Evolutionary conservation across 2,329 filamentous ascomycete genomes (phyloP).

Genomic region (Calonectria ilicicola): DNA sequence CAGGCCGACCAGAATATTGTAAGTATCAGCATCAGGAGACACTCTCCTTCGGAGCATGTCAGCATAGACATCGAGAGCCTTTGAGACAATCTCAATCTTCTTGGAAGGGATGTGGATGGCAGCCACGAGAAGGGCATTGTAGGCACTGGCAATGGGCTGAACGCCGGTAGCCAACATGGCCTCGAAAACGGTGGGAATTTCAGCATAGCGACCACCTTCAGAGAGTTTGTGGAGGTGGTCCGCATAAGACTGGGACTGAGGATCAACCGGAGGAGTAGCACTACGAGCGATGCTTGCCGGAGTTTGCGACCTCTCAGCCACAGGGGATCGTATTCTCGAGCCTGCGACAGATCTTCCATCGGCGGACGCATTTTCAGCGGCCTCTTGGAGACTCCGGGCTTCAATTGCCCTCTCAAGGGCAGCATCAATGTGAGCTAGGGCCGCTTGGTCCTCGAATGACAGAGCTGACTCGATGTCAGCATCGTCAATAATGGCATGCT

Average conservation of each 20-base stretch:
- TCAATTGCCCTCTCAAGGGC: constrained; percentile 84
- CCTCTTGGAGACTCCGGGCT: constrained; percentile 59
- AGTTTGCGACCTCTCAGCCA: constrained; percentile 54
- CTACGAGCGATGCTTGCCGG: constrained; percentile 64
- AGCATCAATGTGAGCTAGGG: constrained; percentile 85
- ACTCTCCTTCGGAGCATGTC: constrained; percentile 94
- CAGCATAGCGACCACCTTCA: constrained; percentile 78
- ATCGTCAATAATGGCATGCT: constrained; percentile 49
- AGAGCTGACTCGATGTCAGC: constrained; percentile 53
- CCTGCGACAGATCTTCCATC: constrained; percentile 54
- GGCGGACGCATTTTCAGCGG: constrained; percentile 55
- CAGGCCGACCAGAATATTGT: constrained; percentile 86
- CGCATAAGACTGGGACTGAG: constrained; percentile 78
- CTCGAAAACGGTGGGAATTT: constrained; percentile 93
- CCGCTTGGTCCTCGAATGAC: constrained; percentile 65
- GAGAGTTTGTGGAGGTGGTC: constrained; percentile 83
- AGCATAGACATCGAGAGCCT: constrained; percentile 93
- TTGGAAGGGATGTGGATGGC: constrained; percentile 85
- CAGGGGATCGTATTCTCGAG: constrained; percentile 56
- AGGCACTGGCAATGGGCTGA: constrained; percentile 84
- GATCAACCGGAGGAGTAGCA: constrained; percentile 71
- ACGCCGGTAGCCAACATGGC: constrained; percentile 86
- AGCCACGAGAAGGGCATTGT: constrained; percentile 89
- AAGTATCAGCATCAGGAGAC: constrained; percentile 84
- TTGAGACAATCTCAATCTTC: constrained; percentile 86